These are phyloP conservation scores for Yamadazyma blattariae DNA, from an alignment of 1,139 yeast species.

Conservation along the genomic window DNA sequence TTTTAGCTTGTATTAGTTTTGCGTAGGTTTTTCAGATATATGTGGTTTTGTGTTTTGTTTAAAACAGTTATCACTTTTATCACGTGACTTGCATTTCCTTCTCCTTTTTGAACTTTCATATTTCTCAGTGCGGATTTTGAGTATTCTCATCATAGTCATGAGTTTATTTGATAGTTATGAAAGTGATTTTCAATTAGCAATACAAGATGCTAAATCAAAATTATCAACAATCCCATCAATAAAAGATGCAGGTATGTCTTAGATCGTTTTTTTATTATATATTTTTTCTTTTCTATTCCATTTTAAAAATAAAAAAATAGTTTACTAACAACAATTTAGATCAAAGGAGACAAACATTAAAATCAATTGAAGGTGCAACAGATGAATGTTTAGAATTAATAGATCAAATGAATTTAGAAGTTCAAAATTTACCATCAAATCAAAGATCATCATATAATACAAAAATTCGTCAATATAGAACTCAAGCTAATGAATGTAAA, in stretches of 20 bases:
- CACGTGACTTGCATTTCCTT: too few species aligned
- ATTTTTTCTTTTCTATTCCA: too few species aligned
- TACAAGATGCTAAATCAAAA: conserved; percentile 67
- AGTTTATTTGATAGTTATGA: conserved; percentile 67
- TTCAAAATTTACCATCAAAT: conserved; percentile 73
- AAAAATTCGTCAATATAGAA: conserved; percentile 64
- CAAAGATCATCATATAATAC: conserved; percentile 68
- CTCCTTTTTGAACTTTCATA: too few species aligned
- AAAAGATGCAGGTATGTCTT: conserved; percentile 49
- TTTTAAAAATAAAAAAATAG: too few species aligned
- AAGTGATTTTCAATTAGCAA: conserved; percentile 69
- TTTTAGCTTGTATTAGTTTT: too few species aligned
- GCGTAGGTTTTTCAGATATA: too few species aligned
- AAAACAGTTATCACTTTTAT: too few species aligned
- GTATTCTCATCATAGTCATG: too few species aligned
- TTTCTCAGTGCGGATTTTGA: too few species aligned
- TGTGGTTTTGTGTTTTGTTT: too few species aligned
- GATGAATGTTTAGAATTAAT: conserved; percentile 67
- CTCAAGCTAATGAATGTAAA: conserved; percentile 59
- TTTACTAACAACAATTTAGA: conserved; percentile 25
- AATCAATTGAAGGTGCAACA: conserved; percentile 62
- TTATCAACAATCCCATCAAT: conserved; percentile 54
- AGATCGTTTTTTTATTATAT: too few species aligned
- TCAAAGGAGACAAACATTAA: conserved; percentile 48
- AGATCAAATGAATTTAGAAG: conserved; percentile 79